phyloP scores from a whole-genome alignment of 2,329 filamentous ascomycete species.

The Peltaster fructicola region DNA sequence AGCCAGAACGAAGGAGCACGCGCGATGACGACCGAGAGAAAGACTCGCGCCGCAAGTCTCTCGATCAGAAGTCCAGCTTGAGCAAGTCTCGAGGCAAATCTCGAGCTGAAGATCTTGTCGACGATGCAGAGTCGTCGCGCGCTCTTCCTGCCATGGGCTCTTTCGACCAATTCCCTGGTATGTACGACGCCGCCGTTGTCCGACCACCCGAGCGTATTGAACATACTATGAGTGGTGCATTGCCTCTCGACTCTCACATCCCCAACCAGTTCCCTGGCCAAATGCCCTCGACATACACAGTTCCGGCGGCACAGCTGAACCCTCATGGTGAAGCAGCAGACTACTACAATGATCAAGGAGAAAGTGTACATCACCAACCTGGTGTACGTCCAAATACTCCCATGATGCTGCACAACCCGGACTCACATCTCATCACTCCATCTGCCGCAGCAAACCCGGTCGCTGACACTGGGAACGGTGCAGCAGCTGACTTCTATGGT shows the following conservation, averaged over 20 bases:
- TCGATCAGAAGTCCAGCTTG: slow-evolving; percentile 6
- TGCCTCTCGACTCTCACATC: slow-evolving; percentile 10
- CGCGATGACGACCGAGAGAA: slow-evolving; percentile 1
- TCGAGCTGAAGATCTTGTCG: slow-evolving; percentile 6
- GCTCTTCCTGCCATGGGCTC: slow-evolving; percentile 14
- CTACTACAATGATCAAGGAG: slow-evolving; percentile 44
- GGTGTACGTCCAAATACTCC: slow-evolving; percentile 37
- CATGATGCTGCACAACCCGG: slow-evolving; percentile 36
- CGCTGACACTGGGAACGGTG: slow-evolving; percentile 40
- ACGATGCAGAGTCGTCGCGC: slow-evolving; percentile 6
- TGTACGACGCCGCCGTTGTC: slow-evolving; percentile 9
- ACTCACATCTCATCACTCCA: slow-evolving; percentile 35
- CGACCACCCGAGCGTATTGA: slow-evolving; percentile 4
- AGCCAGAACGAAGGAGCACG: slow-evolving; percentile 5
- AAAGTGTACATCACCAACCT: slow-evolving; percentile 41
- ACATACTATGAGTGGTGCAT: slow-evolving; percentile 14
- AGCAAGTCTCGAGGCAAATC: slow-evolving; percentile 5
- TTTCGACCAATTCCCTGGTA: slow-evolving; percentile 17
- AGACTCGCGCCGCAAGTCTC: slow-evolving; percentile 5
- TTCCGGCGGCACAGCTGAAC: slow-evolving; percentile 27
- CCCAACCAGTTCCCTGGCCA: slow-evolving; percentile 41
- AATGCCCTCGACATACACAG: slow-evolving; percentile 28
- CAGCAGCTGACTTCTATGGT: slow-evolving; percentile 41
- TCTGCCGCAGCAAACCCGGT: slow-evolving; percentile 34
- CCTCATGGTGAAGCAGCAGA: slow-evolving; percentile 37